Evolutionary conservation across 2,329 filamentous ascomycete genomes (phyloP), one percentile per base, ranked within the genome.

Genomic region (Hymenoscyphus albidus): DNA sequence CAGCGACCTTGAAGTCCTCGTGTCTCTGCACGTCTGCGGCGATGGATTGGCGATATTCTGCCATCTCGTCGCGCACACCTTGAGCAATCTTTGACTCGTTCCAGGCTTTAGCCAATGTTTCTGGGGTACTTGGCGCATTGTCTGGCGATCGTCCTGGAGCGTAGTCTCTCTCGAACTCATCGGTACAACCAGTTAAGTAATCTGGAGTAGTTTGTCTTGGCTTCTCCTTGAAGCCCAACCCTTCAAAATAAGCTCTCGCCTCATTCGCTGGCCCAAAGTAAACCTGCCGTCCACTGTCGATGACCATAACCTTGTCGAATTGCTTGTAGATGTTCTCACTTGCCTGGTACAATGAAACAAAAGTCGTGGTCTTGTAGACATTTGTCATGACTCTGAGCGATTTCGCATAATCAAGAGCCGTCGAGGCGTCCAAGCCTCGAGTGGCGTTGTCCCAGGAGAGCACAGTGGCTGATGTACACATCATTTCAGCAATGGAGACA

Each of bases 401-500:
- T 68, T 84, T 85, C 42, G 81, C 78, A 71, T 81, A 88, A 61
- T 87, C 27, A 93, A 80, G 67, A 93, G 86, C 87, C 3, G 83
- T 88, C 69, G 82, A 86, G 0, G 86, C 85, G 70, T 90, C 87
- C 89, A 91, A 80, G 51, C 88, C 88, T 51, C 88, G 83, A 1
- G 88, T 90, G 39, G 83, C 86, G 76, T 92, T 92, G 73, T 92
- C 89, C 89, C 90, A 95, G 0, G 86, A 88, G 35, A 89, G 80
- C 14, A 93, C 81, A 38, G 88, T 89, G 7, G 87, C 88, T 64
- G 86, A 87, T 2, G 89, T 91, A 59, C 91, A 82, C 84, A 93
- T 90, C 80, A 91, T 91, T 76, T 95, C 92, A 0, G 90, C 90
- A 66, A 96, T 94, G 27, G 88, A 90, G 6, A 93, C 91, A 68